Evolutionary conservation across 2,329 filamentous ascomycete species (phyloP), one percentile per base, ranked within the genome.

Genomic region (Exophiala dermatitidis): DNA sequence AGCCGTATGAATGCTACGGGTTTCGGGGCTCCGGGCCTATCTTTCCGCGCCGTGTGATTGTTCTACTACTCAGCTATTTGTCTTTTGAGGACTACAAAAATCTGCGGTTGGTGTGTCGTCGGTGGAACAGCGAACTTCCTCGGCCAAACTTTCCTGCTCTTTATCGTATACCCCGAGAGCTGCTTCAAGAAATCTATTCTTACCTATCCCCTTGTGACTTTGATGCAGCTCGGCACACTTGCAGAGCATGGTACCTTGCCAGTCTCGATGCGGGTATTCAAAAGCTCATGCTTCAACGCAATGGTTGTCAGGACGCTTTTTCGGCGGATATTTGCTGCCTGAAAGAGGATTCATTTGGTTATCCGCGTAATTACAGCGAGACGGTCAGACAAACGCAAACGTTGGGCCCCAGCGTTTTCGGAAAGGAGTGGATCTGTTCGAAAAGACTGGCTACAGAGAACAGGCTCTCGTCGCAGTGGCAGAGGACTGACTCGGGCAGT

Each of bases 161-260:
- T n/a, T 57, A 60, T 37, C 52, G 48, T 8, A 46, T 64, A 9
- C 77, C 78, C 1, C 61, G 66, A 6, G 78, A 81, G 60, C 71
- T 80, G 19, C 46, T 80, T 1, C 70, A 75, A 42, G 67, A 74
- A 4, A 72, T 80, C 3, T 77, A 73, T 54, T 59, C 56, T 4
- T 68, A 72, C 58, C 65, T 79, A 3, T 60, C 65, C 9, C 76
- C 77, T 0, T 65, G 67, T 28, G 74, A 77, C 60, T 85, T 84
- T 64, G 77, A 86, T 61, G 72, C 78, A 50, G 80, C 81, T 10
- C 74, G 82, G 12, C 77, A 79, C 57, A 76, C 76, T 12, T 86
- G 81, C 62, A 75, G 76, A 43, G 66, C 68, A 34, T 86, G 80
- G 83, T 80, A 83, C 70, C 66, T 74, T 36, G 75, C 74, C 26